A percentile compares a stretch with the other conserved stretches of the same genome.
These are phyloP conservation scores for Priceomyces fermenticarens DNA, from an alignment of 805 yeast species.

Conservation along the genomic window DNA sequence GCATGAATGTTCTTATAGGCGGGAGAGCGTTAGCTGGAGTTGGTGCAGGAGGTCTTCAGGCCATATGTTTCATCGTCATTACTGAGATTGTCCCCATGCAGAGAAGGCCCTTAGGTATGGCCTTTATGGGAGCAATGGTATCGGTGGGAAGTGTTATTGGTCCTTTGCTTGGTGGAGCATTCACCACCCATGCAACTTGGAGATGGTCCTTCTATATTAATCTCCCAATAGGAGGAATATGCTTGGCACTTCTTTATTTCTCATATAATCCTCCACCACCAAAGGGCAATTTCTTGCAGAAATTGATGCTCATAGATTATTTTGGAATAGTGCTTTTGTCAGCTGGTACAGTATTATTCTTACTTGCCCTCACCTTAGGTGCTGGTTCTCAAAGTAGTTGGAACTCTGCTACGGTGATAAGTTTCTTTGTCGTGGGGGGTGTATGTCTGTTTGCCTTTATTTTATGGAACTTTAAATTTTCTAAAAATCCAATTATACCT, in stretches of 20 bases:
- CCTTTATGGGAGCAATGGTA: constrained; percentile 32
- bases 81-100: constrained; percentile 20
- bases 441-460: constrained; percentile 25
- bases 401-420: constrained; percentile 45
- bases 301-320: constrained; percentile 39
- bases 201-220: constrained; percentile 69
- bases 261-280: constrained; percentile 41
- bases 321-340: constrained; percentile 35
- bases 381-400: constrained; percentile 42
- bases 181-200: constrained; percentile 55
- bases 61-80: constrained; percentile 15
- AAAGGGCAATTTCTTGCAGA: constrained; percentile 26
- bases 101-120: constrained; percentile 28
- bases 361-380: constrained; percentile 48
- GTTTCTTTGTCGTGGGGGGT: constrained; percentile 43
- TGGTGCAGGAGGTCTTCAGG: constrained; percentile 22
- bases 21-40: constrained; percentile 23
- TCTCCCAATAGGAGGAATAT: constrained; percentile 54
- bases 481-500: constrained; percentile 41
- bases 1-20: constrained; percentile 22
- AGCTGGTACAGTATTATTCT: constrained; percentile 36
- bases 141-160: constrained; percentile 50
- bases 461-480: constrained; percentile 31
- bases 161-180: constrained; percentile 60
- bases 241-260: constrained; percentile 28